Percentiles rank a stretch among this genome's conserved stretches.
Conservation (phyloP, 495 filamentous ascomycete species). For the Talaromyces liani region DNA sequence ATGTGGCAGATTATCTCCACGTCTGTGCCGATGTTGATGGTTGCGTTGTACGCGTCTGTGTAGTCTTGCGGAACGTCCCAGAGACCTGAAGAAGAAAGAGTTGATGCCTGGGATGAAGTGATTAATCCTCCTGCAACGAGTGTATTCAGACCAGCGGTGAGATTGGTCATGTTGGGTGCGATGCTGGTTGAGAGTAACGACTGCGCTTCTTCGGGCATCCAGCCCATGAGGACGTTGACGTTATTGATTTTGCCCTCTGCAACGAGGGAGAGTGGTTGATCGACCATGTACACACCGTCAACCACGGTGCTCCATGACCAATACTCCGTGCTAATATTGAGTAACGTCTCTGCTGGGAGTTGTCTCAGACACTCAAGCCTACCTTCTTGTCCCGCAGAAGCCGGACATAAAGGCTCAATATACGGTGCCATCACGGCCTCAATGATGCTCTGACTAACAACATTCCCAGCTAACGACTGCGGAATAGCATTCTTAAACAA, state of each 20-base stretch:
- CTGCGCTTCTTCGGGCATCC: constrained; percentile 7
- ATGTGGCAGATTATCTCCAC: neutral
- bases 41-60: neutral
- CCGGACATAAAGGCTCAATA: neutral
- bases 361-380: neutral
- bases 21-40: constrained; percentile 6
- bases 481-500: constrained; percentile 26
- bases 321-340: constrained; percentile 1
- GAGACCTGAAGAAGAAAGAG: neutral
- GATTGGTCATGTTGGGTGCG: neutral
- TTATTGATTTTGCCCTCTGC: neutral
- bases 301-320: constrained; percentile 3
- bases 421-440: neutral
- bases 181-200: neutral
- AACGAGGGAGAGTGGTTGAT: constrained; percentile 2
- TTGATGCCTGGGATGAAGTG: neutral
- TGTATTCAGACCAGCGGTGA: neutral
- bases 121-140: neutral
- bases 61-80: constrained; percentile 7
- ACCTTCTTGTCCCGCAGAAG: neutral
- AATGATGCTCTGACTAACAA: neutral
- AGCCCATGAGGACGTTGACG: constrained; percentile 3
- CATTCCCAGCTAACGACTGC: constrained; percentile 14
- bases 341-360: neutral
- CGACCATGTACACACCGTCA: neutral